These are phyloP conservation scores for Dendrobium huoshanense DNA, from an alignment of 106 monocot genomes.

Conservation along the genomic window DNA sequence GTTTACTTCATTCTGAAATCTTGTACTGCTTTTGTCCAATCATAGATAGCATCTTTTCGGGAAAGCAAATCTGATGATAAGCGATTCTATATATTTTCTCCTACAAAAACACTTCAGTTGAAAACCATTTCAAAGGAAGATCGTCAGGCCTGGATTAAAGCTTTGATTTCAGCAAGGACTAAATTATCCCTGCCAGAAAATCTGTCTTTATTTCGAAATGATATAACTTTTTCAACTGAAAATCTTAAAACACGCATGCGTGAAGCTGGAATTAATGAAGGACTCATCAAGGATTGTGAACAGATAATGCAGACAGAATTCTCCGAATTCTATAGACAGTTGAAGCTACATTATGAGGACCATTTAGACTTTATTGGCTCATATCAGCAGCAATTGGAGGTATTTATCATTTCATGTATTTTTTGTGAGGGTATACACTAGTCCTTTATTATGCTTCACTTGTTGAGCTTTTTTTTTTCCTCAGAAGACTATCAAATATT, in stretches of 20 bases:
- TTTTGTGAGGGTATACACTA: background rate
- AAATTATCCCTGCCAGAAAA: slow-evolving; percentile 29
- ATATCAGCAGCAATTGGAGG: slow-evolving; percentile 65
- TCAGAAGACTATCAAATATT: background rate
- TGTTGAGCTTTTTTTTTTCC: background rate
- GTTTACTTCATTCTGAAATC: background rate
- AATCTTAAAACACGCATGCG: slow-evolving; percentile 72
- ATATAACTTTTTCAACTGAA: slow-evolving; percentile 58
- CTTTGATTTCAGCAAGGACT: slow-evolving; percentile 59
- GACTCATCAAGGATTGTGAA: slow-evolving; percentile 73
- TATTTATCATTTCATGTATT: slow-evolving; percentile 4
- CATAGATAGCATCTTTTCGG: slow-evolving; percentile 71
- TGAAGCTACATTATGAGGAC: slow-evolving; percentile 58
- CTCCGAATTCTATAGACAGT: slow-evolving; percentile 39
- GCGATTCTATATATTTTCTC: slow-evolving; percentile 79
- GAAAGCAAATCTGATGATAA: slow-evolving; percentile 78
- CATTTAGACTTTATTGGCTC: slow-evolving; percentile 43
- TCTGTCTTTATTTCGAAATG: slow-evolving; percentile 26
- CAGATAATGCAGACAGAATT: slow-evolving; percentile 75
- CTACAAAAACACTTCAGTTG: slow-evolving; percentile 80
- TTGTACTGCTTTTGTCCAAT: slow-evolving; percentile 1
- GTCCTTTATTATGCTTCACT: background rate
- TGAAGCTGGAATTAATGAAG: slow-evolving; percentile 60
- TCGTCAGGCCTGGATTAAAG: slow-evolving; percentile 85
- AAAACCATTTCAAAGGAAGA: slow-evolving; percentile 64